A percentile compares a stretch with the other conserved stretches of the same genome.
Conservation (phyloP, 2,329 filamentous ascomycete species). For the Colletotrichum sp. region DNA sequence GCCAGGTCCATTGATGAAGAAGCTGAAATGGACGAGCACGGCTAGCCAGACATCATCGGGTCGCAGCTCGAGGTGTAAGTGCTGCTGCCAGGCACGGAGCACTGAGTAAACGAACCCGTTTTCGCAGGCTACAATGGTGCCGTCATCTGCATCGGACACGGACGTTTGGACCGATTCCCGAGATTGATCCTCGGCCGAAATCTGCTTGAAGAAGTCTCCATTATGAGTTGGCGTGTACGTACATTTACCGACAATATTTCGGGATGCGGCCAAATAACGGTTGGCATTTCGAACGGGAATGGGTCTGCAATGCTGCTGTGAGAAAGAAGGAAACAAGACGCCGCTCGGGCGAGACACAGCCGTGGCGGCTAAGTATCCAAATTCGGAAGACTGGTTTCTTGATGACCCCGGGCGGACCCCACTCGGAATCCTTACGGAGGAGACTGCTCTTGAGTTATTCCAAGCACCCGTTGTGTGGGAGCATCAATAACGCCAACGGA, state of each 20-base stretch:
- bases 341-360: neutral
- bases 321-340: neutral
- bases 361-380: neutral
- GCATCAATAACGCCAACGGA: neutral
- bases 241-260: neutral
- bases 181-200: neutral
- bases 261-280: neutral
- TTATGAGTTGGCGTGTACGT: neutral
- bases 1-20: neutral
- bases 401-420: neutral
- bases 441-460: neutral
- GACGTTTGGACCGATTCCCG: neutral
- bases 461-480: neutral
- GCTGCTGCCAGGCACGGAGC: neutral
- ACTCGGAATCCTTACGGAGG: neutral
- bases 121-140: neutral
- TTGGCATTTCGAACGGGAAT: neutral
- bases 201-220: neutral
- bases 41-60: neutral
- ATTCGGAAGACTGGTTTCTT: neutral
- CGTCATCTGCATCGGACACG: neutral
- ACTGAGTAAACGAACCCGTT: neutral
- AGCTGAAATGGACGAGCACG: neutral
- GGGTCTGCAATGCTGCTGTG: neutral
- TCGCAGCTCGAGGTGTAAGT: neutral